Base-by-base conservation (phyloP, 1,284 basidiomycete genomes). In the Hemileia vastatrix region DNA sequence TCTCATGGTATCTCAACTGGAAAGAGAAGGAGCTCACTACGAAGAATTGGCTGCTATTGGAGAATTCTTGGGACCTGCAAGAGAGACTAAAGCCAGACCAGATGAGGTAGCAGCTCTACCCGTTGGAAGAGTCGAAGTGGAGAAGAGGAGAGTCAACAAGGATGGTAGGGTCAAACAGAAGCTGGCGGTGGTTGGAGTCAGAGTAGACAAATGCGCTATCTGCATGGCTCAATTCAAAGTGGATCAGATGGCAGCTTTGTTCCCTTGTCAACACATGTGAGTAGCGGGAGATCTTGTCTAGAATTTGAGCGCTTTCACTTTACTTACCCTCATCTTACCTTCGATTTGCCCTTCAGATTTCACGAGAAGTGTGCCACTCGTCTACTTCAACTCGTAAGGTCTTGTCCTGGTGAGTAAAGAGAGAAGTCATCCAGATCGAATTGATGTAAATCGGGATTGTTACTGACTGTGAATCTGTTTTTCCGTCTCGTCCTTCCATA, bases 141-240 rank as follows among this genome's bases (percentile, higher is more conserved):
- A 83, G 68, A 81, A 84, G 9, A 80, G 84, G 45, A 81, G 89
- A 15, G 80, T 82, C 23, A 84, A 83, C 53, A 79, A 80, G 66
- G 82, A 86, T 66, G 88, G 88, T 8, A 84, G 85, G 57, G 80
- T 85, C 61, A 90, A 88, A 77, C 76, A 88, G 63, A 91, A 90
- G 77, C 76, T 90, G 53, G 80, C 80, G 19, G 77, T 90, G 31
- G 77, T 87, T n/a, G 88, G 86, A 23, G 80, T 83, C 8, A 73
- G 81, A 1, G 87, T 92, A 27, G 84, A 87, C 67, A 84, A 83
- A 69, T 93, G 90, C 71, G 82, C 84, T 24, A 85, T 90, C 53
- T 92, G 90, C 74, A 76, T 88, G 68, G 80, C 79, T 54, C 86
- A 88, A 77, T 92, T 90, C 78, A 83, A 80, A 71, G 80, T 81